phyloP scores from a whole-genome alignment of 768 basidiomycete genomes.

The Pisolithus orientalis region DNA sequence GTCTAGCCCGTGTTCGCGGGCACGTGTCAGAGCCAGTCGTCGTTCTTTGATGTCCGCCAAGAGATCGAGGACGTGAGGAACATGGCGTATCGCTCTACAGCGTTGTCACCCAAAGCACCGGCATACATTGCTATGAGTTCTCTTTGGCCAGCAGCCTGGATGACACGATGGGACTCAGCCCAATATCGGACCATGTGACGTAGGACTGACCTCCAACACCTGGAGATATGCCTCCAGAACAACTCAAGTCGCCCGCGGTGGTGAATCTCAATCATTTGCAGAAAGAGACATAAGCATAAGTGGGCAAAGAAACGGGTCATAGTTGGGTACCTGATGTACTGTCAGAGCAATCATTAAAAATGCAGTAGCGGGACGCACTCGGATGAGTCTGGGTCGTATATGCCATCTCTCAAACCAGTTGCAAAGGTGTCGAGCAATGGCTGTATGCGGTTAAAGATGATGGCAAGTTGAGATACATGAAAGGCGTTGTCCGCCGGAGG shows the following conservation, averaged over 20 bases:
- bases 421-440: slow-evolving; percentile 67
- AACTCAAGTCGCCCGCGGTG: slow-evolving; percentile 66
- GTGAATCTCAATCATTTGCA: slow-evolving; percentile 77
- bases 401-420: slow-evolving; percentile 44
- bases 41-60: slow-evolving; percentile 60
- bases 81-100: slow-evolving; percentile 85
- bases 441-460: slow-evolving; percentile 68
- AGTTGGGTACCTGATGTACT: slow-evolving; percentile 47
- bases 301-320: slow-evolving; percentile 92
- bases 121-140: slow-evolving; percentile 93
- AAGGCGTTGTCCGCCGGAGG: slow-evolving; percentile 68
- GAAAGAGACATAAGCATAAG: slow-evolving; percentile 62
- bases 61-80: slow-evolving; percentile 80
- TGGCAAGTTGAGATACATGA: slow-evolving; percentile 74
- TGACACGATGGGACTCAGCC: not conserved
- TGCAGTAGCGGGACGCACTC: slow-evolving; percentile 42
- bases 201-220: slow-evolving; percentile 65
- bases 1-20: slow-evolving; percentile 81
- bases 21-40: slow-evolving; percentile 61
- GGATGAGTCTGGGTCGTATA: slow-evolving; percentile 39
- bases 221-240: slow-evolving; percentile 87
- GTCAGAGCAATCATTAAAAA: not conserved
- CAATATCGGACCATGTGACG: not conserved
- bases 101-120: slow-evolving; percentile 82
- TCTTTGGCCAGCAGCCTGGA: slow-evolving; percentile 66